A percentile compares a stretch with the other conserved stretches of the same genome.
phyloP scores from a whole-genome alignment of 2,329 filamentous ascomycete genomes.

The Trichoderma simmonsii region DNA sequence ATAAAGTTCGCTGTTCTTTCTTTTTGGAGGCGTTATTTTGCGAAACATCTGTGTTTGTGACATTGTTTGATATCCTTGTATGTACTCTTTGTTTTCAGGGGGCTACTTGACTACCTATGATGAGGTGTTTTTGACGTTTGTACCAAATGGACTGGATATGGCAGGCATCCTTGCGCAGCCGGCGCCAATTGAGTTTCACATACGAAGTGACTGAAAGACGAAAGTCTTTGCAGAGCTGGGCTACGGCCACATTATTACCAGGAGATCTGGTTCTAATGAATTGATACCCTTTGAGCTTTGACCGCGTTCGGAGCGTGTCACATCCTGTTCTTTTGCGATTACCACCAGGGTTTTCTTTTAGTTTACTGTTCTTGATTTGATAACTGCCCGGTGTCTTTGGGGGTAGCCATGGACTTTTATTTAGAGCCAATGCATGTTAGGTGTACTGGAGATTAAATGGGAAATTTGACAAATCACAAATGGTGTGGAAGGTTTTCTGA shows the following conservation, averaged over 20 bases:
- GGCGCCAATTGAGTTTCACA: neutral
- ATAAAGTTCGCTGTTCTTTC: neutral
- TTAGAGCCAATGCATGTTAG: constrained; percentile 12
- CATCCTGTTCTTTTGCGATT: neutral
- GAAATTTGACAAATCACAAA: neutral
- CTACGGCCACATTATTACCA: neutral
- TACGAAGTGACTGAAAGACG: neutral
- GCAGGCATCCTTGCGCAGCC: neutral
- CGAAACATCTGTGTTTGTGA: neutral
- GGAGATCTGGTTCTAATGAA: neutral
- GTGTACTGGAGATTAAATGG: constrained; percentile 11
- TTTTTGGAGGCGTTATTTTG: neutral
- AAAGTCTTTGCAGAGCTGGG: neutral
- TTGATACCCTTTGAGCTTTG: constrained; percentile 18
- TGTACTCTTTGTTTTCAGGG: neutral
- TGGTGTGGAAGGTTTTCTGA: neutral
- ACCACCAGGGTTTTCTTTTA: neutral
- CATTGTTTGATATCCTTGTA: neutral
- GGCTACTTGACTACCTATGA: neutral
- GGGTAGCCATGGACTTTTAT: neutral
- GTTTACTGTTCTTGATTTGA: neutral
- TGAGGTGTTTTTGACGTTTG: neutral
- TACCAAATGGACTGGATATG: constrained; percentile 11
- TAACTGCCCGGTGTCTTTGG: neutral
- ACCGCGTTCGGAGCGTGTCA: neutral